Evolutionary conservation across 345 rosid genomes (phyloP), one percentile per base, ranked within the genome.

Genomic region (Dovyalis caffra): DNA sequence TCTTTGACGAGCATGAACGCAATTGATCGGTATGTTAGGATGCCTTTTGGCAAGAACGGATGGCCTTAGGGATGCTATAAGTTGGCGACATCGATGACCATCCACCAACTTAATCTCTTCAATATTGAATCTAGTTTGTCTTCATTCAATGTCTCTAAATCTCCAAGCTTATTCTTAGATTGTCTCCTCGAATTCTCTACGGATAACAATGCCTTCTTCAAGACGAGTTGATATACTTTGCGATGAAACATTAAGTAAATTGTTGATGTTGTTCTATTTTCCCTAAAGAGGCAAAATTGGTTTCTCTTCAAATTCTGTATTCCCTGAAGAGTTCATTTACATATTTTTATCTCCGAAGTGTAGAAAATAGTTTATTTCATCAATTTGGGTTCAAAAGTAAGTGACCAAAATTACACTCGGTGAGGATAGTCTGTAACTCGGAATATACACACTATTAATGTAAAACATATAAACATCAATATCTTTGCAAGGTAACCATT

Each of bases 11-110:
- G 37, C 81, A 85, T 87, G 90, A 47, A 87, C 89, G 28, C 86
- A 85, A 31, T 89, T 87, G 68, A 89, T 81, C 53, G 66, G 75
- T 89, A 87, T 89, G 0, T 49, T 32, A 0, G 87, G 87, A 47
- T 88, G 68, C 72, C 51, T 84, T 70, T 74, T 87, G 16, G 89
- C 90, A 5, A 89, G 78, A 51, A 87, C 67, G 80, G 37, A 68
- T 77, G 25, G 77, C 86, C 86, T 84, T 87, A 4, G 92, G 83
- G 64, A 85, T 71, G 86, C 87, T 84, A 71, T 87, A 84, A 56
- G 89, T 77, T 1, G 92, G 92, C 37, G 86, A 74, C 86, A 85
- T 82, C 18, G 69, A n/a, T 3, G 89, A 68, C 89, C 90, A 87
- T n/a, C 92, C 90, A 1, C 84, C 85, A 35, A 80, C 86, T 76